phyloP scores from a whole-genome alignment of 116 monocot species.

The Posidonia oceanica region DNA sequence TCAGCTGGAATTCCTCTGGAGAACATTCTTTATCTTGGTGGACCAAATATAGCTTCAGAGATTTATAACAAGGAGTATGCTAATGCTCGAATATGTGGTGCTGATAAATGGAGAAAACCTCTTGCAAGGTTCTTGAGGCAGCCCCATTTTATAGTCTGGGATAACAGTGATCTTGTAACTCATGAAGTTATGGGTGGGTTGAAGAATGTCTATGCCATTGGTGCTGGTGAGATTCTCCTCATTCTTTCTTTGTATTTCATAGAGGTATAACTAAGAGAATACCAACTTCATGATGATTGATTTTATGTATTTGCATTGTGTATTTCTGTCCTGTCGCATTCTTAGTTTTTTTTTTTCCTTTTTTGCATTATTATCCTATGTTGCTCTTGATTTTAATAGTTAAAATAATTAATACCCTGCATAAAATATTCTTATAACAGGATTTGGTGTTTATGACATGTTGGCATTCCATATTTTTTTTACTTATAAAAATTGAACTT shows the following conservation, averaged over 20 bases:
- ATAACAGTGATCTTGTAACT: slow-evolving; percentile 82
- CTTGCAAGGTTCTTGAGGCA: slow-evolving; percentile 85
- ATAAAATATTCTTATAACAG: too few species aligned
- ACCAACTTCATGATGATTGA: too few species aligned
- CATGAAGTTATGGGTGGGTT: slow-evolving; percentile 98
- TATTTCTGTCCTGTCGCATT: too few species aligned
- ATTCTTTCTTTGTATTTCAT: not conserved
- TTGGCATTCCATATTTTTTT: too few species aligned
- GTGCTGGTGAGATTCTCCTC: slow-evolving; percentile 48
- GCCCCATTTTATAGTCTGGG: slow-evolving; percentile 95
- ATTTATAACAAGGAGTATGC: slow-evolving; percentile 95
- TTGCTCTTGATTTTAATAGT: too few species aligned
- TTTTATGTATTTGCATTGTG: too few species aligned
- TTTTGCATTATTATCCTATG: too few species aligned
- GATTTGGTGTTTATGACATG: too few species aligned
- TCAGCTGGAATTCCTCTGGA: slow-evolving; percentile 80
- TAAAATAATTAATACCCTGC: too few species aligned
- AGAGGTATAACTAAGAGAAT: too few species aligned
- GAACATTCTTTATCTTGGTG: slow-evolving; percentile 91
- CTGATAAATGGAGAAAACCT: slow-evolving; percentile 83
- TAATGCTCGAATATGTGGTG: slow-evolving; percentile 89
- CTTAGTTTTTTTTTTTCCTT: too few species aligned
- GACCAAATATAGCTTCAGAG: slow-evolving; percentile 93
- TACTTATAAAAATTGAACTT: too few species aligned
- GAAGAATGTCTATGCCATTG: slow-evolving; percentile 95